These are phyloP conservation scores for Hypoxylon sp. DNA, from an alignment of 2,329 filamentous ascomycete genomes.

Conservation along the genomic window DNA sequence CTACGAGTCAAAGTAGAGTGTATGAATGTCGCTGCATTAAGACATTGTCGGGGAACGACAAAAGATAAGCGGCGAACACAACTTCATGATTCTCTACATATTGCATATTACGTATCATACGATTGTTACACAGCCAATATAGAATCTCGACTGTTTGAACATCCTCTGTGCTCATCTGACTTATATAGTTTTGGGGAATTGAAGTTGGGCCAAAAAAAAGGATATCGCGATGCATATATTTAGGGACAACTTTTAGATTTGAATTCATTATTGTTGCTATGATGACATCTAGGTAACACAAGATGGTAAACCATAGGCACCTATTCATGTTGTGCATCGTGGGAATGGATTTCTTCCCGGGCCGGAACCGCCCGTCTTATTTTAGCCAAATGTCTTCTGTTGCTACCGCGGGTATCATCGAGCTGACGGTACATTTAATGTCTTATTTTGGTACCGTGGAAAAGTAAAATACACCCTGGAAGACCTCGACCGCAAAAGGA, in stretches of 20 bases:
- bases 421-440: not conserved
- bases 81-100: constrained; percentile 11
- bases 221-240: not conserved
- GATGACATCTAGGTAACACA: constrained; percentile 23
- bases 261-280: not conserved
- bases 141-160: not conserved
- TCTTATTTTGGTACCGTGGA: constrained; percentile 27
- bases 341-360: constrained; percentile 21
- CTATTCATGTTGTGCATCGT: constrained; percentile 15
- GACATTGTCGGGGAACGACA: not conserved
- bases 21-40: not conserved
- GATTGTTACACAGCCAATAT: not conserved
- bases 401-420: constrained; percentile 26
- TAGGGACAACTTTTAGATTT: not conserved
- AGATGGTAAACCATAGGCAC: not conserved
- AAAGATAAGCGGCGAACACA: constrained; percentile 10
- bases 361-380: constrained; percentile 28
- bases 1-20: not conserved
- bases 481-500: constrained; percentile 3
- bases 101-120: not conserved
- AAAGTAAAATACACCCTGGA: not conserved
- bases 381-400: constrained; percentile 33
- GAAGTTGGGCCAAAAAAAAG: not conserved
- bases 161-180: not conserved
- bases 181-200: not conserved